These are phyloP conservation scores for Dipodascopsis uninucleata DNA, from an alignment of 805 yeast genomes.

Conservation along the genomic window DNA sequence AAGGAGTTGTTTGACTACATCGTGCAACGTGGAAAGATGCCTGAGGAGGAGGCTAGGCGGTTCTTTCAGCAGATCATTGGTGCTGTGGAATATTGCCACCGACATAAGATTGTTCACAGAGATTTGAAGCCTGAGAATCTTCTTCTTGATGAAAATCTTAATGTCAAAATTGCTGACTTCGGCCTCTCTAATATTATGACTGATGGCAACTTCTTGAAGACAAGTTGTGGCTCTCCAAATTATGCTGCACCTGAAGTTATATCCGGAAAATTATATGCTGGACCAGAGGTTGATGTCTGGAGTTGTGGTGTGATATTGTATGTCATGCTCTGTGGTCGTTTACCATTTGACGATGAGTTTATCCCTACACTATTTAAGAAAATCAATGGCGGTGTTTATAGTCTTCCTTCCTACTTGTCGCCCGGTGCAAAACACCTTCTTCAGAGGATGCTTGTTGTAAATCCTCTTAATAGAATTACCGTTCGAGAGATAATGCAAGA, in stretches of 20 bases:
- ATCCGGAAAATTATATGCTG: constrained; percentile 90
- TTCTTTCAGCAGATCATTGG: constrained; percentile 95
- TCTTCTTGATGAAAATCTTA: constrained; percentile 79
- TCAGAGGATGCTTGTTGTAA: constrained; percentile 88
- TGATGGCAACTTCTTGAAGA: constrained; percentile 91
- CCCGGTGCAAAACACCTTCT: constrained; percentile 79
- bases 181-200: constrained; percentile 96
- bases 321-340: constrained; percentile 95
- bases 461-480: constrained; percentile 89
- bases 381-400: constrained; percentile 84
- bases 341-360: constrained; percentile 95
- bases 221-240: constrained; percentile 94
- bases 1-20: constrained; percentile 92
- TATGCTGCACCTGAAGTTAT: constrained; percentile 98
- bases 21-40: constrained; percentile 87
- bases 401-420: constrained; percentile 81
- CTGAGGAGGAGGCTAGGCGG: constrained; percentile 84
- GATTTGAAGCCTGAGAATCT: constrained; percentile 95
- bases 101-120: constrained; percentile 93
- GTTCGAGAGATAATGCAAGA: constrained; percentile 90
- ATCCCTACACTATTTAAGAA: constrained; percentile 92
- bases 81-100: constrained; percentile 94
- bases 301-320: constrained; percentile 94
- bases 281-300: constrained; percentile 98
- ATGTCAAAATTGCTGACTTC: constrained; percentile 94